Conservation (phyloP, 768 basidiomycete species). For the Boletellus emodensis region DNA sequence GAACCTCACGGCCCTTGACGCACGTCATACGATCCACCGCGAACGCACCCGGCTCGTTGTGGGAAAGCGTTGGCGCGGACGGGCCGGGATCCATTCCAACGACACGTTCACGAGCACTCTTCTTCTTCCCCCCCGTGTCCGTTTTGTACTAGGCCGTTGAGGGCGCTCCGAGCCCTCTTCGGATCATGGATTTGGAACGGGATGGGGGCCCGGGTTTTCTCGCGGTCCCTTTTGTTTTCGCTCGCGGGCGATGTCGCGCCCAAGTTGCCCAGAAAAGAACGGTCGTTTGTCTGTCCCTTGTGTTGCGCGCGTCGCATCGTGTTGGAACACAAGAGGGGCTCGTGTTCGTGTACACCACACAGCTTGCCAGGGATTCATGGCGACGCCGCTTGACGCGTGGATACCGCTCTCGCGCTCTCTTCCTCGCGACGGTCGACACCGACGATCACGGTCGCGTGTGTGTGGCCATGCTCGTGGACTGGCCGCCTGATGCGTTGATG, state of each 20-base stretch:
- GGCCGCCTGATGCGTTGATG: no score
- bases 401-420: not conserved
- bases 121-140: no score
- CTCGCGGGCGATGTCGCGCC: constrained; percentile 1
- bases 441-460: not conserved
- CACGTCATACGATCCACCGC: no score
- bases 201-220: not conserved
- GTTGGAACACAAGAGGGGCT: not conserved
- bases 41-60: not conserved
- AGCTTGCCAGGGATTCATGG: not conserved
- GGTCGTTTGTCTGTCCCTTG: no score
- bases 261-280: no score
- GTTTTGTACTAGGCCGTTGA: no score
- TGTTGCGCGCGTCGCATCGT: not conserved
- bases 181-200: constrained; percentile 1
- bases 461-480: not conserved
- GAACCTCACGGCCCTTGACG: no score
- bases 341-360: no score
- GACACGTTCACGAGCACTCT: no score
- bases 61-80: no score
- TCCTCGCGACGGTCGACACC: constrained; percentile 8
- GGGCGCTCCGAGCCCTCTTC: not conserved
- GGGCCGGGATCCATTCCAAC: no score
- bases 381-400: constrained; percentile 3
- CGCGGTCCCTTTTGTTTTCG: constrained; percentile 13